Percentiles rank a stretch among this genome's conserved stretches.
Conservation (phyloP, 192 early-diverging fungal species). For the Dispira parvispora region DNA sequence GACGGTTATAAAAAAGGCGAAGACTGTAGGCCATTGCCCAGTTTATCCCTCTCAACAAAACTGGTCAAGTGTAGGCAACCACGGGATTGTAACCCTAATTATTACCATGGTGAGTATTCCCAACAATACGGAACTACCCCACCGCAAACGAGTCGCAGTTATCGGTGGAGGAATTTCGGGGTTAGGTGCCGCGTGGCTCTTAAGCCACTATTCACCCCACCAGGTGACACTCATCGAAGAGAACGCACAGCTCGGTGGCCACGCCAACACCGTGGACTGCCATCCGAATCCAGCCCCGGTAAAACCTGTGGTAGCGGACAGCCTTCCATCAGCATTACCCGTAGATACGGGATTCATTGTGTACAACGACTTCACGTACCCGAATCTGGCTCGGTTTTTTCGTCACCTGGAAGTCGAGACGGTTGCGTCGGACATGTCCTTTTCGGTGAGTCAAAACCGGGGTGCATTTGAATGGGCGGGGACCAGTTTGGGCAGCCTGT, state of each 20-base stretch:
- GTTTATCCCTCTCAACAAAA: no score
- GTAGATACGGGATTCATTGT: constrained; percentile 56
- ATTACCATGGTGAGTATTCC: no score
- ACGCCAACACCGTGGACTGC: constrained; percentile 43
- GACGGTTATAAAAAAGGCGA: no score
- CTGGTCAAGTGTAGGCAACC: no score
- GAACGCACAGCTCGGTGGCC: constrained; percentile 36
- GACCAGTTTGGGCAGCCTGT: constrained; percentile 29
- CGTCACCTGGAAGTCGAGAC: constrained; percentile 24
- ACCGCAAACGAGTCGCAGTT: constrained; percentile 5
- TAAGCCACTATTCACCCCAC: constrained; percentile 20
- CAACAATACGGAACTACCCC: neutral
- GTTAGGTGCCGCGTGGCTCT: constrained; percentile 36
- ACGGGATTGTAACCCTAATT: no score
- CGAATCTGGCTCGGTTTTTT: constrained; percentile 36
- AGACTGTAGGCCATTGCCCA: no score
- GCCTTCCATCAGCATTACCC: constrained; percentile 18
- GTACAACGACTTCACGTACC: constrained; percentile 43
- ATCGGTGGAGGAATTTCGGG: constrained; percentile 20
- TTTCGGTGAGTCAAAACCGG: constrained; percentile 38
- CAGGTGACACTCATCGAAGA: constrained; percentile 32
- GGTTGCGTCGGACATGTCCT: constrained; percentile 34
- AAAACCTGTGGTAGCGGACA: constrained; percentile 13
- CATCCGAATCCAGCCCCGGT: neutral
- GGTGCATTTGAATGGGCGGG: constrained; percentile 52